Conservation (phyloP, 78 protist species). For the Ministeria vibrans region DNA sequence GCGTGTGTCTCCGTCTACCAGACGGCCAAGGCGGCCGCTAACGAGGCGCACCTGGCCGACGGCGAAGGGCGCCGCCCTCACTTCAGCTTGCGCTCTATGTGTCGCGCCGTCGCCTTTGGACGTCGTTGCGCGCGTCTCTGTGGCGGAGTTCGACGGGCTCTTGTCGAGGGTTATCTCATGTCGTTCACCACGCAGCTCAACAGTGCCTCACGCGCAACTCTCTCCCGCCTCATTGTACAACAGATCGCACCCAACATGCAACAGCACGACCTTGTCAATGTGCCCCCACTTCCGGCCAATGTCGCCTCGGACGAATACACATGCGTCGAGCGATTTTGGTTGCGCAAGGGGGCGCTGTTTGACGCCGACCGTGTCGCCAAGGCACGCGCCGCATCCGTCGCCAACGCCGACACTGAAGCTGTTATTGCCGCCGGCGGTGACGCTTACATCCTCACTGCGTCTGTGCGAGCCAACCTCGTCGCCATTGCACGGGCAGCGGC, state of each 20-base stretch:
- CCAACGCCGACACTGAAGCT: not conserved
- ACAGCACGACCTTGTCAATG: not conserved
- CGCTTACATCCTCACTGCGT: constrained; percentile 52
- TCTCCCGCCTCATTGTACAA: not conserved
- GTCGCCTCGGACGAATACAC: no score
- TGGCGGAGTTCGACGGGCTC: constrained; percentile 75
- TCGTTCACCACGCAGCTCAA: constrained; percentile 70
- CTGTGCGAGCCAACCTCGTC: constrained; percentile 49
- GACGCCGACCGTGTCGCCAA: no score
- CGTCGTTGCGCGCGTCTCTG: no score
- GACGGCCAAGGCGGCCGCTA: constrained; percentile 25
- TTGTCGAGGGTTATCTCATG: constrained; percentile 74
- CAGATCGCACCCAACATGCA: not conserved
- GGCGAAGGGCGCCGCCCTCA: constrained; percentile 82
- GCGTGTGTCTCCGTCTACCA: constrained; percentile 45
- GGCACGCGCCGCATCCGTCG: no score
- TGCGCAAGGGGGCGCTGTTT: no score
- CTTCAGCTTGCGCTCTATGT: constrained; percentile 85
- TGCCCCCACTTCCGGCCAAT: not conserved
- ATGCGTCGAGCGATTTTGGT: no score
- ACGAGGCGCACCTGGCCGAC: constrained; percentile 53
- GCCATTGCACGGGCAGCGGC: constrained; percentile 70
- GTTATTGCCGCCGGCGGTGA: not conserved
- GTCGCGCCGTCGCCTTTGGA: constrained; percentile 80
- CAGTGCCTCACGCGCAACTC: not conserved